phyloP scores from a whole-genome alignment of 1,284 basidiomycete genomes.

The Ganoderma sinense region DNA sequence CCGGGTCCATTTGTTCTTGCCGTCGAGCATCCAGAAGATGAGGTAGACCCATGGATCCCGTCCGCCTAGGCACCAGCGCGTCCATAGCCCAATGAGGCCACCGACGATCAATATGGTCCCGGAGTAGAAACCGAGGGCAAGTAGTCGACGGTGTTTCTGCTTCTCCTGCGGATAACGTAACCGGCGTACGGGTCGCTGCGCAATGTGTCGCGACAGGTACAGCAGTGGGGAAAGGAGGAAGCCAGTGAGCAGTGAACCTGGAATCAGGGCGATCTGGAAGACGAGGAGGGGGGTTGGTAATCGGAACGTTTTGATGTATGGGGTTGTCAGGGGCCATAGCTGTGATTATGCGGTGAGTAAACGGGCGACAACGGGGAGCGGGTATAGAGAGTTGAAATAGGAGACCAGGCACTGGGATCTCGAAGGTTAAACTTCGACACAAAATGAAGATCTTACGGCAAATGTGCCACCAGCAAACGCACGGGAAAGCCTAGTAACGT shows the following conservation, averaged over 20 bases:
- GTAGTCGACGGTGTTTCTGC: conserved; percentile 81
- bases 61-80: conserved; percentile 85
- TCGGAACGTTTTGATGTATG: conserved; percentile 92
- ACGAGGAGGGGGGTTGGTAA: conserved; percentile 92
- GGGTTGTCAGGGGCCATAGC: conserved; percentile 85
- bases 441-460: background rate
- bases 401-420: background rate
- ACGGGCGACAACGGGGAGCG: conserved; percentile 11
- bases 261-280: conserved; percentile 94
- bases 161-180: conserved; percentile 91
- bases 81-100: conserved; percentile 93
- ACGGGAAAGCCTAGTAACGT: background rate
- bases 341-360: conserved; percentile 39
- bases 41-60: conserved; percentile 93
- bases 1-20: conserved; percentile 84
- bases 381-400: background rate
- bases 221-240: conserved; percentile 96
- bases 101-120: conserved; percentile 83
- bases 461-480: background rate
- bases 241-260: conserved; percentile 91
- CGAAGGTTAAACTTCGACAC: background rate
- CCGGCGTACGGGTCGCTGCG: conserved; percentile 90
- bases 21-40: conserved; percentile 78
- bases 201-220: conserved; percentile 91
- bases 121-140: conserved; percentile 88